A percentile compares a stretch with the other conserved stretches of the same genome.
phyloP scores from a whole-genome alignment of 2,329 filamentous ascomycete genomes.

The Neocucurbitaria cava region DNA sequence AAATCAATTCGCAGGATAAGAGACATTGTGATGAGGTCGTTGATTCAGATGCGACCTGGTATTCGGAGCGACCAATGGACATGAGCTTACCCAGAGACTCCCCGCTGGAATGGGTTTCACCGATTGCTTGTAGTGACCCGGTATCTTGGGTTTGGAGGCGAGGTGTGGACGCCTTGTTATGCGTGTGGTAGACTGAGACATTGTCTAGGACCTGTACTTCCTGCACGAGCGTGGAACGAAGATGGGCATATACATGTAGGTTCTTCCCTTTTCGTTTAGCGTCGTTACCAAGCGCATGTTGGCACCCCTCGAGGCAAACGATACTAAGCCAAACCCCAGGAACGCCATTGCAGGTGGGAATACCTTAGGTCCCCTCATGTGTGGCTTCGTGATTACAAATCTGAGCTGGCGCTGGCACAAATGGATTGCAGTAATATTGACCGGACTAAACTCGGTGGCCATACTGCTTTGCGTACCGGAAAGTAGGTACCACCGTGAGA shows the following conservation, averaged over 20 bases:
- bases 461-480: constrained; percentile 49
- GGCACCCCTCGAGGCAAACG: not conserved
- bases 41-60: constrained; percentile 10
- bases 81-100: not conserved
- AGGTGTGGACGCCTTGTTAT: not conserved
- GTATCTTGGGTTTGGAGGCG: not conserved
- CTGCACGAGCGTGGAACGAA: constrained; percentile 46
- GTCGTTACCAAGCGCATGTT: not conserved
- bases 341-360: constrained; percentile 49
- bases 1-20: not conserved
- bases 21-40: not conserved
- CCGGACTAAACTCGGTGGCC: constrained; percentile 42
- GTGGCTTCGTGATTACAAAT: constrained; percentile 47
- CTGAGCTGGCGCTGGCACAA: constrained; percentile 50
- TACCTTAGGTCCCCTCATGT: constrained; percentile 49
- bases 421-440: constrained; percentile 39
- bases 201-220: constrained; percentile 34
- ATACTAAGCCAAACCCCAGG: constrained; percentile 2
- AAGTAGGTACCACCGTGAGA: constrained; percentile 44
- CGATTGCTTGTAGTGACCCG: not conserved
- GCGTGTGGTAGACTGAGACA: constrained; percentile 20
- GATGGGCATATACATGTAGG: constrained; percentile 48
- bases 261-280: not conserved
- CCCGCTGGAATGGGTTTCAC: not conserved
- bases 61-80: not conserved